Evolutionary conservation across 306 rosid species (phyloP).

Genomic region (Casuarina equisetifolia): DNA sequence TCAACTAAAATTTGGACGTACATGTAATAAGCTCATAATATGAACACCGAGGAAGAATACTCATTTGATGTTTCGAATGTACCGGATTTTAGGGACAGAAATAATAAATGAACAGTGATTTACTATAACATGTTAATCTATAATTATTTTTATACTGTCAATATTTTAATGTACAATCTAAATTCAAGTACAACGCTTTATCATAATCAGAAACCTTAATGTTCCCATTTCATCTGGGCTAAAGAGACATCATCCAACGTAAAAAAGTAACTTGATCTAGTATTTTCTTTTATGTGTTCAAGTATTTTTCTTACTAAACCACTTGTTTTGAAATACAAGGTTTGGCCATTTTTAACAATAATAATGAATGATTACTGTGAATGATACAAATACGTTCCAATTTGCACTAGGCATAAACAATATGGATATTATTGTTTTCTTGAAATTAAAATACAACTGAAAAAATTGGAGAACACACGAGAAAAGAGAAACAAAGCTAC

Average conservation of each 20-base stretch:
- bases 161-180: too few relatives aligned
- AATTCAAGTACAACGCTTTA: too few relatives aligned
- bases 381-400: conserved; percentile 44
- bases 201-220: too few relatives aligned
- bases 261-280: too few relatives aligned
- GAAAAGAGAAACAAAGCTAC: conserved; percentile 26
- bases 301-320: too few relatives aligned
- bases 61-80: conserved; percentile 23
- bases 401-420: conserved; percentile 22
- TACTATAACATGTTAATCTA: too few relatives aligned
- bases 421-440: conserved; percentile 23
- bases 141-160: too few relatives aligned
- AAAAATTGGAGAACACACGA: conserved; percentile 28
- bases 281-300: too few relatives aligned
- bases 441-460: conserved; percentile 32
- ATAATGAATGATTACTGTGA: conserved; percentile 31
- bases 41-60: conserved; percentile 22
- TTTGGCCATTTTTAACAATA: not conserved
- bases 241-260: too few relatives aligned
- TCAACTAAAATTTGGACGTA: conserved; percentile 23
- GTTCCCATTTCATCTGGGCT: too few relatives aligned
- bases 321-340: too few relatives aligned
- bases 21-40: conserved; percentile 2
- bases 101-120: conserved; percentile 9
- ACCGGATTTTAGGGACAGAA: conserved; percentile 25